Base-by-base conservation (phyloP, 176 grass and related monocot species). In the Oryza meridionalis region DNA sequence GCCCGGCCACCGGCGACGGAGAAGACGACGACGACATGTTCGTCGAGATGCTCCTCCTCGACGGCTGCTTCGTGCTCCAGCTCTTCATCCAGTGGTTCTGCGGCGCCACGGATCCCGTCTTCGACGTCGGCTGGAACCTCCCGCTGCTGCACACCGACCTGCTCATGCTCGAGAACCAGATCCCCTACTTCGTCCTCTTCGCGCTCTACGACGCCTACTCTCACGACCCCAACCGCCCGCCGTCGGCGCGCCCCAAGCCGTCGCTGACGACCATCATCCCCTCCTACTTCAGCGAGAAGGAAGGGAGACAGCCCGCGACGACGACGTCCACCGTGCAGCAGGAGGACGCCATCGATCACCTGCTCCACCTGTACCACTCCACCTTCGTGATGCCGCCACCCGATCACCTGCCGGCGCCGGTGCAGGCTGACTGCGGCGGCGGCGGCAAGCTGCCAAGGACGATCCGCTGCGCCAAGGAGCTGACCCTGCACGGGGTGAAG, bases 11-110 rank as follows among this genome's bases (percentile, higher is more conserved):
- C 24, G 40, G 0, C 1, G n/a, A 9, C 17, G 55, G 29, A 0
- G 29, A 29, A 0, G 29, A 9, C 6, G 26, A 26, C 7, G 13
- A 6, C 7, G 29, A 2, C 1, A 21, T 19, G 1, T 86, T 86
- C 7, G 24, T 70, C 0, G 37, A 86, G 75, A 86, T 86, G 76
- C 13, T 86, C 6, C 37, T 86, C 2, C 72, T 86, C 2, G 84
- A 86, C 22, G 73, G 84, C 67, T 58, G 64, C 33, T 86, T 79
- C 51, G 37, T 86, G 3, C 21, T 86, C 10, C n/a, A 72, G 67
- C 21, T 78, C 13, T 79, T 63, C 46, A 7, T 19, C 29, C 70
- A 65, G 66, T 61, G 75, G 21, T 1, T 1, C 0, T 3, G 1
- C 0, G 0, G 1, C 0, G 32, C 53, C 26, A 26, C 16, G 9